phyloP scores from a whole-genome alignment of 2,329 filamentous ascomycete genomes.

The Fusarium marasasianum region DNA sequence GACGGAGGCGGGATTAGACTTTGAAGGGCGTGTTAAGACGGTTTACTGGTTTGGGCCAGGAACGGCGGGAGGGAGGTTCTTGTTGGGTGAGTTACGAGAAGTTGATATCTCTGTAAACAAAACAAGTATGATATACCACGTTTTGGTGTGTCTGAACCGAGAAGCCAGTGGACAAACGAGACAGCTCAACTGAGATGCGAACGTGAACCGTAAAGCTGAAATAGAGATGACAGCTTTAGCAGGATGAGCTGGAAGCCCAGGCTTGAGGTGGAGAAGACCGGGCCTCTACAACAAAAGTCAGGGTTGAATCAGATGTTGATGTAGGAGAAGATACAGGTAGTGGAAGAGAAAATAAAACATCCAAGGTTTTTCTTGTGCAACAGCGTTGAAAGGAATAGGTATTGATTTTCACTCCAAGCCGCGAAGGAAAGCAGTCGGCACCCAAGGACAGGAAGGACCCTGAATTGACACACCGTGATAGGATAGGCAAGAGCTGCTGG shows the following conservation, averaged over 20 bases:
- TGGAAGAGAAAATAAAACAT: conserved; percentile 2
- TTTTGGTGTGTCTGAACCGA: background rate
- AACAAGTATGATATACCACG: background rate
- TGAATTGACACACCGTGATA: conserved; percentile 37
- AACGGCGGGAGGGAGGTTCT: conserved; percentile 8
- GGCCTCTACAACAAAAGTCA: background rate
- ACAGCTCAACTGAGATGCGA: background rate
- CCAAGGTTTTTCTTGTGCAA: conserved; percentile 21
- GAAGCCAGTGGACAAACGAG: background rate
- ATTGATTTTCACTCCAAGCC: conserved; percentile 27
- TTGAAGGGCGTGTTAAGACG: conserved; percentile 25
- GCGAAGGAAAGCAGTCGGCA: conserved; percentile 10
- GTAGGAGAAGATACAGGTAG: background rate
- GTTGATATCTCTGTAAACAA: background rate
- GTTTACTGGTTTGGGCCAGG: conserved; percentile 17
- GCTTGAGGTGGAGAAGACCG: conserved; percentile 2
- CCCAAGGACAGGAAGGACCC: conserved; percentile 25
- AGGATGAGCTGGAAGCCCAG: conserved; percentile 3
- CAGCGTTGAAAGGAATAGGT: conserved; percentile 25
- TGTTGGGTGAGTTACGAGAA: background rate
- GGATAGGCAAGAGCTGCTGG: conserved; percentile 1
- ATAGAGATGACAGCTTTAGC: background rate
- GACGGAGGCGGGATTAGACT: conserved; percentile 34
- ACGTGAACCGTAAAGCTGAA: background rate
- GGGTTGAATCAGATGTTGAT: conserved; percentile 5